Evolutionary conservation across 2,329 filamentous ascomycete genomes (phyloP), one percentile per base, ranked within the genome.

Genomic region (Ascochyta fabae): DNA sequence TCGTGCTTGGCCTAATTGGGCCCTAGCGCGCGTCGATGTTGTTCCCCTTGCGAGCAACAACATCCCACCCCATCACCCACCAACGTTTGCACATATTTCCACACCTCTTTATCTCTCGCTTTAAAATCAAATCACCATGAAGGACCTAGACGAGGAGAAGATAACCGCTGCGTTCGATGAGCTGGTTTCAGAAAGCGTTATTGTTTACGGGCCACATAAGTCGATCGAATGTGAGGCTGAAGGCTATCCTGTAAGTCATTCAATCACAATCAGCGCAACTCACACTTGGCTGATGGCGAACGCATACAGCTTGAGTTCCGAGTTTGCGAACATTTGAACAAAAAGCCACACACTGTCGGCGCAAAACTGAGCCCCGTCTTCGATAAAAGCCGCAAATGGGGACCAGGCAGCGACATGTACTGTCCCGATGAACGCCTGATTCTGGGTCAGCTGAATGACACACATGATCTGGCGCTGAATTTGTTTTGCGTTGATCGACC

Each of bases 401-500:
- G 73, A 0, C 69, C 71, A 23, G 72, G 71, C 4, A 72, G 68
- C 61, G 72, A 75, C 35, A 78, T 82, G 59, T 79, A 79, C 54
- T 78, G 78, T 50, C 73, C 73, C 40, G 73, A 79, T 41, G 65
- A 73, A 0, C 77, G 77, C n/a, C 75, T 79, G 39, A 75, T 79
- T 15, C 63, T 84, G 12, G 66, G 67, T 0, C 64, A 68, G 13
- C 60, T 82, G 13, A 78, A 76, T 16, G 46, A 38, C 15, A 78
- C 79, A 0, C 81, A 84, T 52, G 65, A 79, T 16, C 69, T 84
- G 7, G 71, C 77, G 1, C 66, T 80, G 53, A 84, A 84, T 66
- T 78, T 80, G 50, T 84, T 81, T 60, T 78, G 77, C 53, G 78
- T 79, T 13, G 80, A 79, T 53, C 64, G 78, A 8, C 80, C 81